Percentiles rank a stretch among this genome's conserved stretches.
Conservation (phyloP, 208 protist genomes). For the Trypanosoma conorhini region DNA sequence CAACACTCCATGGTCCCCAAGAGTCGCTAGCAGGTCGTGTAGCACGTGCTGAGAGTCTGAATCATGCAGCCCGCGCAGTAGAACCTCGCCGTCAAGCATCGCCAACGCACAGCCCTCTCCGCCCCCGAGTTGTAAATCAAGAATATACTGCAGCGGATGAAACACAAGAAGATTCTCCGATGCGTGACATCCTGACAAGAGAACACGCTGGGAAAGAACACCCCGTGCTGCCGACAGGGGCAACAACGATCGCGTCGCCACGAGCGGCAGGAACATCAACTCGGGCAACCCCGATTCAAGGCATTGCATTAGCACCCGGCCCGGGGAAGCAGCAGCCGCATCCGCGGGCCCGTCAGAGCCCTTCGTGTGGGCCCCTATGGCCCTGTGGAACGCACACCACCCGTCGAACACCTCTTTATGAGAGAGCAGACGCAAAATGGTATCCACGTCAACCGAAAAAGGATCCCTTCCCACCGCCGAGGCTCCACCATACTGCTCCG, state of each 20-base stretch:
- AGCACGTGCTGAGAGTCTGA: not conserved
- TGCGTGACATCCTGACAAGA: conserved; percentile 15
- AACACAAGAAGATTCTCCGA: conserved; percentile 13
- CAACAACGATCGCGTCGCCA: conserved; percentile 8
- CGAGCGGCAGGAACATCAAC: conserved; percentile 26
- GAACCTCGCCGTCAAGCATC: not conserved
- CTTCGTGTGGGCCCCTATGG: not conserved
- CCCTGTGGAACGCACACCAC: conserved; percentile 7
- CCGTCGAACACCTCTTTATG: not conserved
- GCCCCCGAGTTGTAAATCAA: not conserved
- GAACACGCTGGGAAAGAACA: conserved; percentile 8
- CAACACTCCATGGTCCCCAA: conserved; percentile 19
- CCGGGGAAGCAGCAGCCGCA: not conserved
- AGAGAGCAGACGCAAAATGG: conserved; percentile 12
- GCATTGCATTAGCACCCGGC: conserved; percentile 14
- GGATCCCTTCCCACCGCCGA: not conserved
- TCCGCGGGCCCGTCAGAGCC: not conserved
- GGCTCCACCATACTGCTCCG: not conserved
- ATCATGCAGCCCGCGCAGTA: conserved; percentile 1
- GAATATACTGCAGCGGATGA: conserved; percentile 31
- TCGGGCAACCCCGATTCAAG: conserved; percentile 15
- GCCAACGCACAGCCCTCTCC: not conserved
- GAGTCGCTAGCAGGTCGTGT: not conserved
- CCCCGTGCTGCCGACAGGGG: conserved; percentile 6
- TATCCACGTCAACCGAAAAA: conserved; percentile 16